Evolutionary conservation across 306 rosid species (phyloP), one percentile per base, ranked within the genome.

Genomic region (Castanea crenata): DNA sequence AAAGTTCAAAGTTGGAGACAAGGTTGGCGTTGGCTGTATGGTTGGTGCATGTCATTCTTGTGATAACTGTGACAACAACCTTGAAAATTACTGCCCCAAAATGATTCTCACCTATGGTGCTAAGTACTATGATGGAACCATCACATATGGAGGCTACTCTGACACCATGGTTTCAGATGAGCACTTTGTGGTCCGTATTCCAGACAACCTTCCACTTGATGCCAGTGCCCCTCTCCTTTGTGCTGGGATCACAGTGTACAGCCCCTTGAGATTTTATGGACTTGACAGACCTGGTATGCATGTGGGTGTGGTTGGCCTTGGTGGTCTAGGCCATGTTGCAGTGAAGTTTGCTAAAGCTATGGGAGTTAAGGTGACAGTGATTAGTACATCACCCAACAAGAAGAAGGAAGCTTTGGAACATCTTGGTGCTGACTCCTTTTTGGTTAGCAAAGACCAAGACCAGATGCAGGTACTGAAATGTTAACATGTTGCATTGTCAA

Each of bases 261-360:
- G 88, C 41, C 88, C 90, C 56, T 4, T 87, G 68, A 76, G 15
- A 6, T 73, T 73, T 63, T 87, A 52, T 55, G 86, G 74, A 6
- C 76, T 87, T 11, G 81, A 73, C 34, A 69, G 76, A 58, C 81
- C 84, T 3, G 86, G 81, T 2, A 0, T 76, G n/a, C 84, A 84
- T 3, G 11, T 84, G 27, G 90, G 85, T 29, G 90, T 87, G 76
- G 90, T 87, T 29, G 88, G 90, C 31, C 79, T 87, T 2, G 90
- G 90, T 35, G 90, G 88, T 7, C 61, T 87, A 29, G 90, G 88
- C 20, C 90, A 87, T 5, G 3, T 87, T 25, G 90, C 88, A 7
- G 86, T 86, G 0, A 82, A 85, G 74, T 82, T 86, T 62, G 89
- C 82, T 3, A 85, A 82, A 52, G 82, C 86, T 38, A 31, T 87